Evolutionary conservation across 2,329 filamentous ascomycete genomes (phyloP).

Genomic region (Talaromyces sp.): DNA sequence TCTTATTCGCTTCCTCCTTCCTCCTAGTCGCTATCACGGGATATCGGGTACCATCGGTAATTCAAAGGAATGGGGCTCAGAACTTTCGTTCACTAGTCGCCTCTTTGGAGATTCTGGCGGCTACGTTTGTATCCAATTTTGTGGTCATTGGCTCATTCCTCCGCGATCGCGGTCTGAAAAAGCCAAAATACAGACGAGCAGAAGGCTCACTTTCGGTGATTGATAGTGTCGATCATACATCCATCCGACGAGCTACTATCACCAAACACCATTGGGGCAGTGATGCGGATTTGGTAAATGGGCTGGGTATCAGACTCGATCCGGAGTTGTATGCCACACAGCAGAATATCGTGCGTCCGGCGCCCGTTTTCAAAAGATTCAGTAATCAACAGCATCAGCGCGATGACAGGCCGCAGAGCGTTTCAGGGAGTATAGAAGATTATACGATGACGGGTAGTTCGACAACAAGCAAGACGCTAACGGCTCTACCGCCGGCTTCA

Average conservation of each 20-base stretch:
- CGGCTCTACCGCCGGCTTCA: not conserved
- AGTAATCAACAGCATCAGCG: not conserved
- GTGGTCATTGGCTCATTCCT: slow-evolving; percentile 91
- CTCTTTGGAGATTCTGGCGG: slow-evolving; percentile 85
- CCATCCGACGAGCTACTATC: slow-evolving; percentile 51
- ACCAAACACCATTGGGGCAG: slow-evolving; percentile 76
- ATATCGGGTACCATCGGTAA: slow-evolving; percentile 76
- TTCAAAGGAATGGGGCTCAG: slow-evolving; percentile 68
- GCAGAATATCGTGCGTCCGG: slow-evolving; percentile 33
- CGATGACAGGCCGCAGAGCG: slow-evolving; percentile 2
- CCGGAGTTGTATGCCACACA: slow-evolving; percentile 47
- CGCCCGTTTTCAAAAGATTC: slow-evolving; percentile 26
- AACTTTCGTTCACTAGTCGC: slow-evolving; percentile 86
- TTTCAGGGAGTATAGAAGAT: not conserved
- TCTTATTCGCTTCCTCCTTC: slow-evolving; percentile 81
- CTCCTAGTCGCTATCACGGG: slow-evolving; percentile 74
- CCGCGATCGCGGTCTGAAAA: slow-evolving; percentile 85
- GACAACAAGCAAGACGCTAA: not conserved
- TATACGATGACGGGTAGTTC: slow-evolving; percentile 9
- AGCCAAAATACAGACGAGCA: slow-evolving; percentile 67
- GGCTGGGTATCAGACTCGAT: slow-evolving; percentile 67
- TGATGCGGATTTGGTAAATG: slow-evolving; percentile 83
- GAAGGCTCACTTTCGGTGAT: slow-evolving; percentile 43
- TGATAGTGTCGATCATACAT: slow-evolving; percentile 44
- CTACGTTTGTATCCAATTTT: slow-evolving; percentile 80